Evolutionary conservation across 140 eudicot genomes (phyloP).

Genomic region (Bidens hawaiensis): DNA sequence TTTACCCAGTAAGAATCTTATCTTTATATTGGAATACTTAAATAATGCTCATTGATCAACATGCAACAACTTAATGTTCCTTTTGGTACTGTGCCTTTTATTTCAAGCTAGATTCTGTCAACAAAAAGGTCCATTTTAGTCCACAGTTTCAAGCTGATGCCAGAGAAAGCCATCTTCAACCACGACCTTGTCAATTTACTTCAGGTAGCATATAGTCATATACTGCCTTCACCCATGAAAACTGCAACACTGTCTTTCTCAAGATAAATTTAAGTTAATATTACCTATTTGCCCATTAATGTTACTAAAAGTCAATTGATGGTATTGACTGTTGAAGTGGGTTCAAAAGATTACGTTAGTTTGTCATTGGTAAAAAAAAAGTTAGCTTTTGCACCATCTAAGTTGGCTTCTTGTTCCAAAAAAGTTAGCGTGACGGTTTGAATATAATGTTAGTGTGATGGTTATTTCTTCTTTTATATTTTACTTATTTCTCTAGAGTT

Average conservation of each 20-base stretch:
- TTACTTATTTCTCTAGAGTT: background rate
- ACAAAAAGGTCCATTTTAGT: slow-evolving; percentile 92
- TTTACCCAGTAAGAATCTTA: slow-evolving; percentile 79
- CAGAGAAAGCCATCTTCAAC: slow-evolving; percentile 57
- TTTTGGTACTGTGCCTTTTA: slow-evolving; percentile 3
- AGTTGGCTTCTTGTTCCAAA: slow-evolving; percentile 5
- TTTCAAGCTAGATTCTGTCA: slow-evolving; percentile 62
- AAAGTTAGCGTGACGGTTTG: background rate
- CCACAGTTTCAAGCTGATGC: slow-evolving; percentile 59
- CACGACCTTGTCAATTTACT: slow-evolving; percentile 64
- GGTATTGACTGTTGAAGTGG: background rate
- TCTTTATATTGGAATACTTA: background rate
- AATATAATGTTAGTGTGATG: background rate
- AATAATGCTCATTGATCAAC: background rate
- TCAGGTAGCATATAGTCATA: slow-evolving; percentile 67
- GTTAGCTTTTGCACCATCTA: slow-evolving; percentile 13
- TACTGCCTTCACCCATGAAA: slow-evolving; percentile 4
- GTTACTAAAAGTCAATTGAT: background rate
- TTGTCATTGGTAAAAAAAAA: slow-evolving; percentile 5
- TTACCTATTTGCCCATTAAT: background rate
- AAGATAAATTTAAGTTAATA: background rate
- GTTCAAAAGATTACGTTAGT: slow-evolving; percentile 2
- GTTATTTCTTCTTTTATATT: background rate
- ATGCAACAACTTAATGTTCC: slow-evolving; percentile 5
- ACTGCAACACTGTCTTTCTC: background rate